Evolutionary conservation across 441 rosid species (phyloP).

Genomic region (Eutrema salsugineum): DNA sequence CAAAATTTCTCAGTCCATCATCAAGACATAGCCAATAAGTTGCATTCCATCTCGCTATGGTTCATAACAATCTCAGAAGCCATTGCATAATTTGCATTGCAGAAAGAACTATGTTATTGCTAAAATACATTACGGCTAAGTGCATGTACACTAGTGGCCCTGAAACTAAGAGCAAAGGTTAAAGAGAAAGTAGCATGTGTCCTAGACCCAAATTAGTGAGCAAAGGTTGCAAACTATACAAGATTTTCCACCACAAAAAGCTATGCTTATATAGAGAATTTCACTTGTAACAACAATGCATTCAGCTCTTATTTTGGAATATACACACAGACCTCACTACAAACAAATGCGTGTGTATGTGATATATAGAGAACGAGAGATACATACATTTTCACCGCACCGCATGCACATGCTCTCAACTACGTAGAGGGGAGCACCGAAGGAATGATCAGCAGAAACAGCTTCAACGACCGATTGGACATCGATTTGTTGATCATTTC

Average conservation of each 20-base stretch:
- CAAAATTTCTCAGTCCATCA: background rate
- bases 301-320: too few species aligned
- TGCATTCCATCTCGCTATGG: background rate
- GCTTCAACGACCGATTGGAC: conserved; percentile 80
- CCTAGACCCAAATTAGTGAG: background rate
- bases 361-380: background rate
- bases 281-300: background rate
- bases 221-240: too few species aligned
- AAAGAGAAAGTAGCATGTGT: background rate
- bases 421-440: conserved; percentile 62
- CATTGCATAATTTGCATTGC: background rate
- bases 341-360: background rate
- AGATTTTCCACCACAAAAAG: background rate
- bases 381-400: conserved; percentile 66
- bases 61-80: background rate
- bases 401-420: conserved; percentile 97
- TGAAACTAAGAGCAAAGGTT: background rate
- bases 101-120: background rate
- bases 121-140: background rate
- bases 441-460: conserved; percentile 43
- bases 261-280: background rate
- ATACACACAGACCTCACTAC: background rate
- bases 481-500: background rate
- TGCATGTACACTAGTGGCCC: background rate
- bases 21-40: background rate